Base-by-base conservation (phyloP, 148 eudicot genomes). In the Limonium bicolor region DNA sequence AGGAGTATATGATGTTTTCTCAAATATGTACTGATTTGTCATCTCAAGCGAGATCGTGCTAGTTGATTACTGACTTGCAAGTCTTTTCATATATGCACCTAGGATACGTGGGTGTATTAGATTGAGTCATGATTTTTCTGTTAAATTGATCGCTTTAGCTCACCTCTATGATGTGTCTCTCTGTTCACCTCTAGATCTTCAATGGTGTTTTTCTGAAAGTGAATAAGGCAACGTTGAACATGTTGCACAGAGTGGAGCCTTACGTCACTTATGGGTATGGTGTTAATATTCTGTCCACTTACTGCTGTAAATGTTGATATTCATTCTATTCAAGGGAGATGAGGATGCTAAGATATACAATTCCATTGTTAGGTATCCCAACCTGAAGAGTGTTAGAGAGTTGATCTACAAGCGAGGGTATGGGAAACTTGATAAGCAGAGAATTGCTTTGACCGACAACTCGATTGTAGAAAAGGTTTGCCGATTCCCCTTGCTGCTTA, bases 171-270 rank as follows among this genome's bases (percentile, higher is more conserved):
- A n/a, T n/a, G n/a, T n/a, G n/a, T n/a, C n/a, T n/a, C n/a, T n/a
- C n/a, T n/a, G n/a, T n/a, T n/a, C n/a, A n/a, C n/a, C n/a, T n/a
- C n/a, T n/a, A 85, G 95, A 85, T 85, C 36, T 85, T 85, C 63
- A 86, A 86, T 33, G 92, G 92, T 19, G 95, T 86, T 34, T 81
- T 80, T 51, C 50, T 80, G 56, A 80, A 77, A 61, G 83, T 77
- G 21, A 80, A 86, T 75, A 77, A 72, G 54, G 86, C 86, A 12
- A 84, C 94, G 4, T 23, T 80, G 56, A 84, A 84, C 60, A 85
- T 85, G 95, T 61, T 85, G 55, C 86, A 71, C 72, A 64, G 6
- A 19, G 10, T 20, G 19, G 45, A 40, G 13, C 26, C 45, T 10
- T 40, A 20, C 23, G 45, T 40, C 2, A 40, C 26, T 9, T 40